Conservation (phyloP, 2,329 filamentous ascomycete genomes). For the Achaetomium macrosporum region DNA sequence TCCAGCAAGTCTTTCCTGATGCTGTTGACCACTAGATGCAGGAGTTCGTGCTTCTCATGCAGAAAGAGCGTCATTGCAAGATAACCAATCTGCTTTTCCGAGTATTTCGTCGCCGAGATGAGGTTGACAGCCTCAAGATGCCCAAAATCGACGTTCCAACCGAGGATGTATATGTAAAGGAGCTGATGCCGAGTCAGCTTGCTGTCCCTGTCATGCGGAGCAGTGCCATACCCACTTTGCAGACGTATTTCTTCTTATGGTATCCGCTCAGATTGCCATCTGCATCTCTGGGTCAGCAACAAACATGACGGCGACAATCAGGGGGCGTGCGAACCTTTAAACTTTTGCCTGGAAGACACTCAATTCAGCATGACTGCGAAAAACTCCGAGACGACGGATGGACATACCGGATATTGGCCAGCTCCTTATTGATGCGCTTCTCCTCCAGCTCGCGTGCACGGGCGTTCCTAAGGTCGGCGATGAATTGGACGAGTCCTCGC, state of each 20-base stretch:
- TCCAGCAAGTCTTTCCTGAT: constrained; percentile 94
- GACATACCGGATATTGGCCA: constrained; percentile 83
- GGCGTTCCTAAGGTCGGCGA: constrained; percentile 91
- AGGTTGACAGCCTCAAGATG: constrained; percentile 97
- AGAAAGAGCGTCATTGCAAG: constrained; percentile 95
- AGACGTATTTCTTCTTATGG: constrained; percentile 99
- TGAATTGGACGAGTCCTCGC: constrained; percentile 92
- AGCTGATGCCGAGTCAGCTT: constrained; percentile 47
- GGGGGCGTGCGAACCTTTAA: constrained; percentile 58
- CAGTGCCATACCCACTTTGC: constrained; percentile 59
- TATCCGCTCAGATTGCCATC: constrained; percentile 90
- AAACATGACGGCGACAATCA: constrained; percentile 2
- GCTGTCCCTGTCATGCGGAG: constrained; percentile 2
- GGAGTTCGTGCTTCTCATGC: constrained; percentile 91
- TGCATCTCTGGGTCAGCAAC: constrained; percentile 32
- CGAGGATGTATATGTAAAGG: constrained; percentile 97
- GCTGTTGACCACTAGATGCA: constrained; percentile 96
- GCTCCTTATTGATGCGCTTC: constrained; percentile 98
- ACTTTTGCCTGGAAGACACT: constrained; percentile 65
- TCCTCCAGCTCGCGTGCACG: constrained; percentile 93
- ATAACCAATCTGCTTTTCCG: constrained; percentile 98
- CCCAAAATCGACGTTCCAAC: constrained; percentile 98
- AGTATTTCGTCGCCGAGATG: constrained; percentile 94
- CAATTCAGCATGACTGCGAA: neutral
- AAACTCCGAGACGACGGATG: neutral